Percentiles rank a stretch among this genome's conserved stretches.
Conservation (phyloP, 768 basidiomycete genomes). For the Mycena belliarum region DNA sequence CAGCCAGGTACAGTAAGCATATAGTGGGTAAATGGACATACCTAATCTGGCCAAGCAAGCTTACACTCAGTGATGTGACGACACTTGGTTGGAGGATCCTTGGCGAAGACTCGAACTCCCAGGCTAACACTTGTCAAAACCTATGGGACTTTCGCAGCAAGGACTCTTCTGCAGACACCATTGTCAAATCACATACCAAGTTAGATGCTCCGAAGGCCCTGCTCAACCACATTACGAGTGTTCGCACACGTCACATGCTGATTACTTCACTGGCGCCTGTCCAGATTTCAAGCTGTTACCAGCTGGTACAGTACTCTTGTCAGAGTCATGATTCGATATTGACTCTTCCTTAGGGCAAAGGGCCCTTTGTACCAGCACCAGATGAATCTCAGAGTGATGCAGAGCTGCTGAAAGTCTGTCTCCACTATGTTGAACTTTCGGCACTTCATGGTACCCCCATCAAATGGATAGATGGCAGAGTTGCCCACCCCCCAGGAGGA, state of each 20-base stretch:
- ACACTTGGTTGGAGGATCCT: neutral
- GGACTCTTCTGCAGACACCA: neutral
- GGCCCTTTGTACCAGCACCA: too few species aligned
- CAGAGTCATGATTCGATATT: neutral
- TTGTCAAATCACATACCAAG: neutral
- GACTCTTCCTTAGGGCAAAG: too few species aligned
- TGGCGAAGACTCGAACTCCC: neutral
- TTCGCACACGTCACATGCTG: neutral
- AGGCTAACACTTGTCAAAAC: too few species aligned
- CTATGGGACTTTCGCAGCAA: neutral
- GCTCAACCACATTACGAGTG: neutral
- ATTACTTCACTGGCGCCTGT: neutral
- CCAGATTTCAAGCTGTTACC: neutral
- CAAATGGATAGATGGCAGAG: too few species aligned
- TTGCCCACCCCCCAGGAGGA: too few species aligned
- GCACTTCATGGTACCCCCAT: too few species aligned
- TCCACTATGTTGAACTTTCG: too few species aligned
- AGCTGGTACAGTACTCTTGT: neutral
- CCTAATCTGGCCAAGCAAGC: neutral
- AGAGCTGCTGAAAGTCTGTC: too few species aligned
- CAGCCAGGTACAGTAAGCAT: too few species aligned
- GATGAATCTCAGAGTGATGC: too few species aligned
- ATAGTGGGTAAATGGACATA: too few species aligned
- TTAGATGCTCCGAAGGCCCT: too few species aligned
- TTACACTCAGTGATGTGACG: neutral